These are phyloP conservation scores for Monosporozyma servazzii DNA, from an alignment of 805 yeast species.

Conservation along the genomic window DNA sequence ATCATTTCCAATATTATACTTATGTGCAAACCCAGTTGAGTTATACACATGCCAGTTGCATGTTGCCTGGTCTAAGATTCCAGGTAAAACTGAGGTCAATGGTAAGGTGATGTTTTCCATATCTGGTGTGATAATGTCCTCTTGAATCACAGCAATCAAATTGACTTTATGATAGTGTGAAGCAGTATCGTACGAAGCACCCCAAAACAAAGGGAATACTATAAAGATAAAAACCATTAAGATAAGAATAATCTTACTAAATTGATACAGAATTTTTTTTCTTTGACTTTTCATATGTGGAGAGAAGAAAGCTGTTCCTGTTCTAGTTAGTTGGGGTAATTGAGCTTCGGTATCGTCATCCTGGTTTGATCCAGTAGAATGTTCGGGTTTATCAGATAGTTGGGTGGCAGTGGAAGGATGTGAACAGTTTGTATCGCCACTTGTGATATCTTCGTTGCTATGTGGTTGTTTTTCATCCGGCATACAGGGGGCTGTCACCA, in stretches of 20 bases:
- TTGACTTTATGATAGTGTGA: conserved; percentile 8
- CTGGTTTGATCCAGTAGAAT: no score
- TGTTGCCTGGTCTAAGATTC: conserved; percentile 1
- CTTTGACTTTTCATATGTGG: conserved; percentile 7
- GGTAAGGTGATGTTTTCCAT: neutral
- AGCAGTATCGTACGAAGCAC: conserved; percentile 26
- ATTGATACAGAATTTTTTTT: conserved; percentile 3
- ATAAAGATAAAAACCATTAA: conserved; percentile 16
- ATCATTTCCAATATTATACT: conserved; percentile 10
- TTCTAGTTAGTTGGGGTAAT: conserved; percentile 26
- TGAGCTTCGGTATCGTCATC: neutral
- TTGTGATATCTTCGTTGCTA: neutral
- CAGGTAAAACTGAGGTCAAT: conserved; percentile 1
- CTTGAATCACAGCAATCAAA: conserved; percentile 4
- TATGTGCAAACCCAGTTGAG: conserved; percentile 17
- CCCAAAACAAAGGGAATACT: conserved; percentile 29
- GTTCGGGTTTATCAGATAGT: neutral
- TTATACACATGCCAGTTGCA: conserved; percentile 29
- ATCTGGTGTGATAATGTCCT: neutral
- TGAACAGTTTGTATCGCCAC: neutral
- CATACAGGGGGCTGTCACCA: neutral
- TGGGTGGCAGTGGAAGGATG: neutral
- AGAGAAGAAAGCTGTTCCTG: conserved; percentile 5
- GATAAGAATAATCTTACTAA: conserved; percentile 8
- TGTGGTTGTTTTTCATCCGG: neutral